Evolutionary conservation across 1,139 yeast species (phyloP).

Genomic region (Kluyveromyces sp.): DNA sequence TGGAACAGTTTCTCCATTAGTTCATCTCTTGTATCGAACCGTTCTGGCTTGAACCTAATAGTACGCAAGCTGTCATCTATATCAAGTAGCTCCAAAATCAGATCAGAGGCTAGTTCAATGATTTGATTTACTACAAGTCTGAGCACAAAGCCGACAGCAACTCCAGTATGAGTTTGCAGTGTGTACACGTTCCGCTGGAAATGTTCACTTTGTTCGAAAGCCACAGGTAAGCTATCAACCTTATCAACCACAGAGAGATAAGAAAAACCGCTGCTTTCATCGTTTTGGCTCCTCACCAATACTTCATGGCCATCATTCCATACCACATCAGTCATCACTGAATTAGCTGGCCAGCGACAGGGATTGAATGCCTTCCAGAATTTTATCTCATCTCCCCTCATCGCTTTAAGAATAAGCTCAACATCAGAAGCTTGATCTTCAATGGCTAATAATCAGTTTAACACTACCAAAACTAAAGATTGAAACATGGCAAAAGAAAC

Average conservation of each 20-base stretch:
- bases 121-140: slow-evolving; percentile 22
- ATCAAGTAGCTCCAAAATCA: slow-evolving; percentile 15
- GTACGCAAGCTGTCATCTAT: slow-evolving; percentile 10
- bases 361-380: too few species aligned
- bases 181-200: slow-evolving; percentile 23
- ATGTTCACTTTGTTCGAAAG: slow-evolving; percentile 15
- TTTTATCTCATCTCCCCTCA: too few species aligned
- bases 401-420: too few species aligned
- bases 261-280: slow-evolving; percentile 19
- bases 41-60: slow-evolving; percentile 15
- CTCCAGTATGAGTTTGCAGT: slow-evolving; percentile 21
- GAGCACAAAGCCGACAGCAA: slow-evolving; percentile 25
- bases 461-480: too few species aligned
- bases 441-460: not conserved
- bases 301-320: slow-evolving; percentile 15
- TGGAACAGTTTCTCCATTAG: slow-evolving; percentile 20
- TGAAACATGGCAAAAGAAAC: too few species aligned
- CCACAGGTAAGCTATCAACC: slow-evolving; percentile 27
- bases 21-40: slow-evolving; percentile 21
- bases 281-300: slow-evolving; percentile 23
- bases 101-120: slow-evolving; percentile 10
- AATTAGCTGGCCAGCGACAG: too few species aligned
- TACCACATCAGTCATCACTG: slow-evolving; percentile 22
- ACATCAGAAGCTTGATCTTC: too few species aligned
- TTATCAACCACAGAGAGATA: slow-evolving; percentile 23